Evolutionary conservation across 2,329 filamentous ascomycete species (phyloP).

Genomic region (Penicillium sp.): DNA sequence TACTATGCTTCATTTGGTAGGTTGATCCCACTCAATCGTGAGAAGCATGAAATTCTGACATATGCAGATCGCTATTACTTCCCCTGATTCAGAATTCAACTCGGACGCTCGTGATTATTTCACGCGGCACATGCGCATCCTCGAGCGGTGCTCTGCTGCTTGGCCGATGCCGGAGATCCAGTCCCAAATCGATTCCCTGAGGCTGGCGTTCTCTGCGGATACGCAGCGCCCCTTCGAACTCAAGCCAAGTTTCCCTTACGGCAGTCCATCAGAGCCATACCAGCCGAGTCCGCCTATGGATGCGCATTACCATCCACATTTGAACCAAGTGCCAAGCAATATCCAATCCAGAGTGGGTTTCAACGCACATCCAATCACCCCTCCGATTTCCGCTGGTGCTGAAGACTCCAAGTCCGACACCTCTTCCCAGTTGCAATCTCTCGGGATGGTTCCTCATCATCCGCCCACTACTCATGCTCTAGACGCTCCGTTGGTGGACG

Average conservation of each 20-base stretch:
- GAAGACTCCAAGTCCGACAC: slow-evolving; percentile 67
- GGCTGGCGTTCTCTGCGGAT: slow-evolving; percentile 87
- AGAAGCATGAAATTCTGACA: slow-evolving; percentile 2
- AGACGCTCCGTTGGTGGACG: slow-evolving; percentile 56
- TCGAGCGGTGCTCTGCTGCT: slow-evolving; percentile 74
- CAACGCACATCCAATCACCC: slow-evolving; percentile 65
- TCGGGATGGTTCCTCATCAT: slow-evolving; percentile 36
- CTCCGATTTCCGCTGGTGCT: slow-evolving; percentile 68
- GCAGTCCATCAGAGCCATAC: slow-evolving; percentile 64
- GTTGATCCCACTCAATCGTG: slow-evolving; percentile 35
- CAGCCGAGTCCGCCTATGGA: slow-evolving; percentile 57
- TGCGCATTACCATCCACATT: slow-evolving; percentile 47
- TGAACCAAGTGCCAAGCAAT: slow-evolving; percentile 43
- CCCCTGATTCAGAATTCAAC: slow-evolving; percentile 83
- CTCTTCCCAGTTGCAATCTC: slow-evolving; percentile 64
- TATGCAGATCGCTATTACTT: slow-evolving; percentile 79
- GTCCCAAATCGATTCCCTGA: slow-evolving; percentile 79
- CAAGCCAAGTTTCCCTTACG: slow-evolving; percentile 80
- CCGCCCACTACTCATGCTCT: slow-evolving; percentile 39
- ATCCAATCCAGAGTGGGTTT: slow-evolving; percentile 45
- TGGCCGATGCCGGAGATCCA: slow-evolving; percentile 90
- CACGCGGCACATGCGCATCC: slow-evolving; percentile 84
- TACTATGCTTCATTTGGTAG: slow-evolving; percentile 85
- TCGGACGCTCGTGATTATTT: slow-evolving; percentile 82
- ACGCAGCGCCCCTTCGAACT: slow-evolving; percentile 77